Percentiles rank a stretch among this genome's conserved stretches.
Evolutionary conservation across 73 alveolate genomes (phyloP).

Genomic region (Tetrahymena thermophila): DNA sequence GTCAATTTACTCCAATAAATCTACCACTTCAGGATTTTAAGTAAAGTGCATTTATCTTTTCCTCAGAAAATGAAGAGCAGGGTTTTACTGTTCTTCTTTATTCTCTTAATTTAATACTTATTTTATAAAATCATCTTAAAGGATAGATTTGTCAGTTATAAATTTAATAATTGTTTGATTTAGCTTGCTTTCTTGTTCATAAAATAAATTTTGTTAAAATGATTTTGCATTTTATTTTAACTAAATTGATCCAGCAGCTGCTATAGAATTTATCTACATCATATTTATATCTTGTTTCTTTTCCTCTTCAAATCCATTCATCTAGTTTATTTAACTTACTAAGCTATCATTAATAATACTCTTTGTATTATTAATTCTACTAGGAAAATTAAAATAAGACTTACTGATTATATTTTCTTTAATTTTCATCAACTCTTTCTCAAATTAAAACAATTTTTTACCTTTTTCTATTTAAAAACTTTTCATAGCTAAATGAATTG

Average conservation of each 20-base stretch:
- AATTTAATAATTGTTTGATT: not conserved
- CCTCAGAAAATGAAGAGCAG: not conserved
- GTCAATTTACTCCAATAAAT: not conserved
- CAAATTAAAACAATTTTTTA: not conserved
- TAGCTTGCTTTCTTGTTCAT: not conserved
- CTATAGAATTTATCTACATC: not conserved
- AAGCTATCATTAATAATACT: not conserved
- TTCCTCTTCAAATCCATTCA: not conserved
- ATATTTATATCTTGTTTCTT: not conserved
- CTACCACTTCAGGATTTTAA: not conserved
- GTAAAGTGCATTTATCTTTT: not conserved
- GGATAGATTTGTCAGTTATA: not conserved
- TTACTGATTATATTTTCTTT: not conserved
- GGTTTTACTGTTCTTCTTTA: not conserved
- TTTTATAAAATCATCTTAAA: not conserved
- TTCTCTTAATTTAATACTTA: not conserved
- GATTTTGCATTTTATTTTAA: not conserved
- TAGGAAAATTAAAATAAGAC: not conserved
- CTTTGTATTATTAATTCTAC: not conserved
- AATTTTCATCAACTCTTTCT: not conserved
- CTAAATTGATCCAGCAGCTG: not conserved
- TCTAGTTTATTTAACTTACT: not conserved
- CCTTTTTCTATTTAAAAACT: not conserved
- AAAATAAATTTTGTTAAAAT: not conserved
- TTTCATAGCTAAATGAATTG: not conserved